phyloP scores from a whole-genome alignment of 768 basidiomycete genomes.

The Kwoniella dendrophila region DNA sequence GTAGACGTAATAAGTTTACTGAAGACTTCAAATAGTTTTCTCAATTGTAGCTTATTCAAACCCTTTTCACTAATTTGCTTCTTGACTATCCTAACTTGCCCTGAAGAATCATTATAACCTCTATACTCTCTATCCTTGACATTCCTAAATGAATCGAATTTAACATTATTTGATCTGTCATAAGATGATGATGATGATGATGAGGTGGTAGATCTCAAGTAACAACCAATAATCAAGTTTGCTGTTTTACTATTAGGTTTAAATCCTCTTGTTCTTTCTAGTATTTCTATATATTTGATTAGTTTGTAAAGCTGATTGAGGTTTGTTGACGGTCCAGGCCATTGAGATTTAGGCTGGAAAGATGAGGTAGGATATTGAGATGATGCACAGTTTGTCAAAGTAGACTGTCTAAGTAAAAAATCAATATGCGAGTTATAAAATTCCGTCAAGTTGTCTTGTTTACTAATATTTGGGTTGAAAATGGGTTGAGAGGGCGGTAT shows the following conservation, averaged over 20 bases:
- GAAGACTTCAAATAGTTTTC: conserved; percentile 68
- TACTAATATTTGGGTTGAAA: not conserved
- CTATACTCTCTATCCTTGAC: too few species aligned
- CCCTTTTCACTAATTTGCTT: conserved; percentile 36
- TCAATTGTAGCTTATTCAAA: conserved; percentile 60
- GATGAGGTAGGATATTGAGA: conserved; percentile 58
- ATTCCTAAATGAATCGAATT: too few species aligned
- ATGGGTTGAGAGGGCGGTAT: conserved; percentile 1
- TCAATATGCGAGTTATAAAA: conserved; percentile 28
- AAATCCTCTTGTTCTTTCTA: conserved; percentile 59
- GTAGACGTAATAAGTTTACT: conserved; percentile 59
- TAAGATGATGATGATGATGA: not conserved
- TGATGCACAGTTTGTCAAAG: conserved; percentile 59
- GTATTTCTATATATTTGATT: conserved; percentile 58
- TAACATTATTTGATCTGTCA: not conserved
- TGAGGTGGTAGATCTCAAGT: conserved; percentile 61
- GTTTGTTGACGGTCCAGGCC: conserved; percentile 1
- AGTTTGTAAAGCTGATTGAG: conserved; percentile 41
- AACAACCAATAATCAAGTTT: conserved; percentile 68
- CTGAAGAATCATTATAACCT: conserved; percentile 1
- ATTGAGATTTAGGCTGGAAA: not conserved
- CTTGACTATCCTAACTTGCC: conserved; percentile 2
- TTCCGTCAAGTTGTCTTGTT: conserved; percentile 15
- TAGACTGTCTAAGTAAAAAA: conserved; percentile 20
- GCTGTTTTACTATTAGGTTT: conserved; percentile 69